Percentiles rank a stretch among this genome's conserved stretches.
Evolutionary conservation across 2,329 filamentous ascomycete genomes (phyloP).

Genomic region (Venturia aucupariae): DNA sequence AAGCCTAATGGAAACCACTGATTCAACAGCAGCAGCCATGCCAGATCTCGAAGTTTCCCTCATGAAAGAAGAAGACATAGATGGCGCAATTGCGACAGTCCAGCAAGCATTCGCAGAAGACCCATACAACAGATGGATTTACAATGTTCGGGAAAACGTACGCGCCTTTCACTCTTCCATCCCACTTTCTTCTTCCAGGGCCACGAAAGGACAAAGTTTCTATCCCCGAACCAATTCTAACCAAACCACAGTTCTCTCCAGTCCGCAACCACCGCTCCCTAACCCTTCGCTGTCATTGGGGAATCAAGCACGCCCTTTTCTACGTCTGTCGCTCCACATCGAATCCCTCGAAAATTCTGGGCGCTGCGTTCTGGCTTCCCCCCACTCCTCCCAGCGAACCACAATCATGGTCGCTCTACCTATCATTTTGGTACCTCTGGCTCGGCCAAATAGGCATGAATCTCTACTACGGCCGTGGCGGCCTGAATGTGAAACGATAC

Average conservation of each 20-base stretch:
- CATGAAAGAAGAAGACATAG: constrained; percentile 51
- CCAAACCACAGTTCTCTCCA: constrained; percentile 43
- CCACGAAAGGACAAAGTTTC: not conserved
- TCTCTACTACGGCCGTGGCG: constrained; percentile 57
- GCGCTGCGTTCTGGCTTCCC: constrained; percentile 63
- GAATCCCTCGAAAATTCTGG: constrained; percentile 45
- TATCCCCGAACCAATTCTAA: constrained; percentile 24
- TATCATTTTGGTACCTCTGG: constrained; percentile 58
- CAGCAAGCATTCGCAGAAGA: constrained; percentile 58
- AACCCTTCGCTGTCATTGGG: constrained; percentile 58
- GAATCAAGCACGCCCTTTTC: constrained; percentile 60
- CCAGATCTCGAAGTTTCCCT: constrained; percentile 41
- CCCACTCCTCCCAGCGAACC: constrained; percentile 42
- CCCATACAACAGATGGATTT: constrained; percentile 59
- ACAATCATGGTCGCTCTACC: constrained; percentile 52
- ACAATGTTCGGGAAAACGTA: constrained; percentile 48
- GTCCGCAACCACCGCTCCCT: constrained; percentile 54
- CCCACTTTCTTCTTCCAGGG: not conserved
- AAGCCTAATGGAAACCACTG: not conserved
- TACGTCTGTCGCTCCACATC: constrained; percentile 51
- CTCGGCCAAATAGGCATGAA: constrained; percentile 59
- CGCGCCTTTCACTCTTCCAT: constrained; percentile 18
- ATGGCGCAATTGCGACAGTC: constrained; percentile 54
- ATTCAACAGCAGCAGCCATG: not conserved
- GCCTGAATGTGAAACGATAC: constrained; percentile 58